Evolutionary conservation across 2,329 filamentous ascomycete species (phyloP), one percentile per base, ranked within the genome.

Genomic region (Calycina herbarum): DNA sequence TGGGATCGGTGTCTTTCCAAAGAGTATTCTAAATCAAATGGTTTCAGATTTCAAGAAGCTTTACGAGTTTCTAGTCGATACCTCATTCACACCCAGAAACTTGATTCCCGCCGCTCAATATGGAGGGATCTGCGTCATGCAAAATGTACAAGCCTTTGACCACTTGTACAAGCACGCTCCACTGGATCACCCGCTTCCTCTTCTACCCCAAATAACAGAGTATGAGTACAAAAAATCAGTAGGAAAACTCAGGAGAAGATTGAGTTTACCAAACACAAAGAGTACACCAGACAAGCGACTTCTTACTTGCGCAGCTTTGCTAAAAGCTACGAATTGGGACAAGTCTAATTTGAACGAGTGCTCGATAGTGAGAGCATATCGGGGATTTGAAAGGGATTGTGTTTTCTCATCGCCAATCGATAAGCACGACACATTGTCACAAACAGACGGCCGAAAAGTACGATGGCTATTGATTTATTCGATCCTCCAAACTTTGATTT

Each of bases 401-500:
- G 75, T 84, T 24, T 77, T 82, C 59, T 77, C 78, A 0, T 81
- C 83, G 1, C 78, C 80, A 24, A 87, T 84, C 0, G 85, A 89
- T 65, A 86, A 85, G 64, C 66, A 76, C 40, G 85, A 87, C 42
- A 87, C 85, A 72, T 74, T 89, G 0, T 83, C 85, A 0, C 78
- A 86, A 11, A 80, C 83, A 8, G 91, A 94, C 68, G 90, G 86
- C 1, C 86, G 92, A 51, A 94, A 93, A 76, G 85, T 93, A 17
- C 83, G 91, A 48, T 95, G 91, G 91, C 85, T 94, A 35, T 75
- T 94, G 42, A 83, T 94, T 6, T 94, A 94, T 72, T 84, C 87
- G 20, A 83, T 87, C 3, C 83, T 92, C 64, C 92, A 95, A 74
- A 88, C 87, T n/a, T 82, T 95, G 1, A 82, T 85, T 10, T 86